These are phyloP conservation scores for Neofusicoccum cordaticola DNA, from an alignment of 2,329 filamentous ascomycete genomes.

Conservation along the genomic window DNA sequence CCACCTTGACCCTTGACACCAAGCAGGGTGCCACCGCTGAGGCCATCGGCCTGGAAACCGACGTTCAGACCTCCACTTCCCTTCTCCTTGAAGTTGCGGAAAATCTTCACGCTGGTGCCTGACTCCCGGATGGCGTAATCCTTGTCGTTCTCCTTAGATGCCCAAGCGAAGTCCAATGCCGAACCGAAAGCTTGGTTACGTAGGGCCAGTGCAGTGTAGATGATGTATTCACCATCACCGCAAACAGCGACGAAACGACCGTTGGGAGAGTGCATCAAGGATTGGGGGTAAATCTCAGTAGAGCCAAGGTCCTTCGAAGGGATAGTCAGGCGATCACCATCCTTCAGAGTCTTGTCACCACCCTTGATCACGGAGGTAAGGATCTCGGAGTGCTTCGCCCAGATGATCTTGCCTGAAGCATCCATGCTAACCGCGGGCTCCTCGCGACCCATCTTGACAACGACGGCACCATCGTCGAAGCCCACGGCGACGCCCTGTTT, in stretches of 20 bases:
- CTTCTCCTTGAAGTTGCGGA: conserved; percentile 97
- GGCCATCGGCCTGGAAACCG: conserved; percentile 88
- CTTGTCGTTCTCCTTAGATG: conserved; percentile 94
- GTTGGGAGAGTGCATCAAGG: conserved; percentile 92
- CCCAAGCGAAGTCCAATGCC: conserved; percentile 95
- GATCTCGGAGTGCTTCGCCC: conserved; percentile 93
- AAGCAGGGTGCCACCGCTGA: conserved; percentile 83
- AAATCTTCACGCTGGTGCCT: conserved; percentile 89
- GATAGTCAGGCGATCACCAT: conserved; percentile 80
- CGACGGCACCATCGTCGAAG: conserved; percentile 95
- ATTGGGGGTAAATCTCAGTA: conserved; percentile 95
- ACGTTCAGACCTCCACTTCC: conserved; percentile 77
- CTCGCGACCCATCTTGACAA: conserved; percentile 95
- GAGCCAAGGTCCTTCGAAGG: conserved; percentile 93
- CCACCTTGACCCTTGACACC: conserved; percentile 94
- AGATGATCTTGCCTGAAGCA: conserved; percentile 89
- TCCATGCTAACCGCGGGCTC: conserved; percentile 99
- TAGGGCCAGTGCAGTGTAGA: conserved; percentile 94
- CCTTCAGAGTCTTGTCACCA: conserved; percentile 78
- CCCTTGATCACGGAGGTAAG: conserved; percentile 94
- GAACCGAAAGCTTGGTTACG: conserved; percentile 97
- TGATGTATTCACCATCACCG: conserved; percentile 97
- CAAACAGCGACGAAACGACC: conserved; percentile 86
- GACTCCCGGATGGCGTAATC: conserved; percentile 98
- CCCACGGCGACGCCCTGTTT: conserved; percentile 93